A percentile compares a stretch with the other conserved stretches of the same genome.
These are phyloP conservation scores for Neurospora sp. DNA, from an alignment of 495 filamentous ascomycete species.

Conservation along the genomic window DNA sequence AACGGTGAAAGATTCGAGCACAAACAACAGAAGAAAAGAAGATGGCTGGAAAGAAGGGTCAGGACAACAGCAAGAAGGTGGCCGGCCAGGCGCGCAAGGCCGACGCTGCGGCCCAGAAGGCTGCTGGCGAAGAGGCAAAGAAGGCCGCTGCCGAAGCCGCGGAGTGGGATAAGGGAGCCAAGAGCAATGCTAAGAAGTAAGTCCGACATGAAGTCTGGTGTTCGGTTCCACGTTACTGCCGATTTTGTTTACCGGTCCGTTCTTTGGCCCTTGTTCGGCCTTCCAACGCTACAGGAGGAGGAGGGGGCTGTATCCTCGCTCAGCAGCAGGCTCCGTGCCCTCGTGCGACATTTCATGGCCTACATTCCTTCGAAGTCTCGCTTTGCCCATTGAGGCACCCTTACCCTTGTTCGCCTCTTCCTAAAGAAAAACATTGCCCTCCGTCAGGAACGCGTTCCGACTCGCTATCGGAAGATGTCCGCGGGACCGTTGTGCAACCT, in stretches of 20 bases:
- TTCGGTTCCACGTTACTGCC: neutral
- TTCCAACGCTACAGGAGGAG: neutral
- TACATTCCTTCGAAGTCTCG: neutral
- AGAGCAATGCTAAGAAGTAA: slow-evolving; percentile 78
- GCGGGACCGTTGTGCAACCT: neutral
- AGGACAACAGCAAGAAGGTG: slow-evolving; percentile 81
- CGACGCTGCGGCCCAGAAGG: slow-evolving; percentile 69
- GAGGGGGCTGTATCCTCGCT: neutral
- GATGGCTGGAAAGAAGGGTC: slow-evolving; percentile 51
- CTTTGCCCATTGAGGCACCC: neutral
- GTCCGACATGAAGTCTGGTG: slow-evolving; percentile 14
- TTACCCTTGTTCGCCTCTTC: neutral
- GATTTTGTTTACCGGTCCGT: neutral
- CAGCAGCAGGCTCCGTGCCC: neutral
- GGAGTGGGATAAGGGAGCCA: slow-evolving; percentile 79
- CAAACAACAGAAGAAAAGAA: slow-evolving; percentile 49
- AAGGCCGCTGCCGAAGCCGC: slow-evolving; percentile 56
- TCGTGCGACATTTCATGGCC: neutral
- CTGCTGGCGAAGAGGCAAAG: slow-evolving; percentile 59
- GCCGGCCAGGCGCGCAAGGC: slow-evolving; percentile 90
- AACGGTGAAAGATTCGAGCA: neutral
- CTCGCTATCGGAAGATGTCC: neutral
- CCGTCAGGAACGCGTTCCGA: neutral
- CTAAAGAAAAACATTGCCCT: neutral
- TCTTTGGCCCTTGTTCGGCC: neutral